Evolutionary conservation across 805 yeast species (phyloP), one percentile per base, ranked within the genome.

Genomic region (Schizosaccharomyces pombe): DNA sequence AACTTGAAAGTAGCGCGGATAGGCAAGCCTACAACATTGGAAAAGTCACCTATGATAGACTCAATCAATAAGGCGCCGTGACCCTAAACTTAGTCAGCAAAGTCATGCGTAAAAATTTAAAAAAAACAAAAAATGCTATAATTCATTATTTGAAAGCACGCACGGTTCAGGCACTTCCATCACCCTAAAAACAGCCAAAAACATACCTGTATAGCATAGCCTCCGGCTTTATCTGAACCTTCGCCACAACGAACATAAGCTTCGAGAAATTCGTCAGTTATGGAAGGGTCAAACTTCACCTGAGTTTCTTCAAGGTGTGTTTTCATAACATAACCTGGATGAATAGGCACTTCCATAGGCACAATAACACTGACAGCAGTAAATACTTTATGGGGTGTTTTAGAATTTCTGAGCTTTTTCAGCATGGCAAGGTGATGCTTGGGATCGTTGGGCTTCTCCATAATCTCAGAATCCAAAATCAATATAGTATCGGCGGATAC

Each of bases 11-110:
- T 77, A 34, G 67, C 69, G 49, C 73, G 71, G 28, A 77, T 75
- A 0, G 98, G 97, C 55, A 89, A 68, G 0, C 98, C 98, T 2
- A 89, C 89, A 12, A 85, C 82, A 63, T 85, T 89, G 65, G 73
- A 78, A 62, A 75, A 84, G 63, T 89, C 97, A 0, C 98, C 98
- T 1, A 72, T 71, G 11, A 86, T 73, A 14, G 67, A 66, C 22
- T 70, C 65, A 58, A 91, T 76, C 58, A 89, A 67, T 37, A 79
- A 62, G 34, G 64, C 62, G 1, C 93, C 91, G 8, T 64, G 63
- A 0, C 80, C 83, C 66, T 89, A 97, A 5, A 26, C 6, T 8
- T 19, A 26, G 14, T 43, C 43, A 32, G 34, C 34, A 32, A n/a
- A 6, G 9, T 8, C n/a, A 39, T n/a, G 8, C 9, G 16, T 22